Evolutionary conservation across 768 basidiomycete species (phyloP).

Genomic region (Xanthoconium stramineum): DNA sequence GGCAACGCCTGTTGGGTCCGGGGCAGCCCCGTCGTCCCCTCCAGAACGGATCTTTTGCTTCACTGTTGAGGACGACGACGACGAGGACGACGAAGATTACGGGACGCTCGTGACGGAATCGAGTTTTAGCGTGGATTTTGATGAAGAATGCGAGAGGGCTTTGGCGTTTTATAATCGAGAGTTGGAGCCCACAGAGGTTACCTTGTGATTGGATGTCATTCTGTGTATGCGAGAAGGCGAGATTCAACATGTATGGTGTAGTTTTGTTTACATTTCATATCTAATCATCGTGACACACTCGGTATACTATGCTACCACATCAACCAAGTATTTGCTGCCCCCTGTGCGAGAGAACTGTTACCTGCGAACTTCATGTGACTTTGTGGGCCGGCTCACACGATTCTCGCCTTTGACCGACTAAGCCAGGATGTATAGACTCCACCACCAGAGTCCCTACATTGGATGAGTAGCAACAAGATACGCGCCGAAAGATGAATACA

Average conservation of each 20-base stretch:
- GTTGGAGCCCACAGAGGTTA: not conserved
- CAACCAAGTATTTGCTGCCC: not conserved
- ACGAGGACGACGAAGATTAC: slow-evolving; percentile 31
- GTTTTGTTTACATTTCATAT: slow-evolving; percentile 20
- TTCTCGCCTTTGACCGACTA: too few species aligned
- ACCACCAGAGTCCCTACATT: too few species aligned
- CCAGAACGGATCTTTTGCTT: slow-evolving; percentile 19
- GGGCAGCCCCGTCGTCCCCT: not conserved
- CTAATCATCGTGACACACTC: slow-evolving; percentile 12
- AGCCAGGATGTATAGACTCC: too few species aligned
- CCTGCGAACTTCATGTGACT: too few species aligned
- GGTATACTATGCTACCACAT: slow-evolving; percentile 5
- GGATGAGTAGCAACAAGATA: too few species aligned
- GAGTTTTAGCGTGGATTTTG: slow-evolving; percentile 16
- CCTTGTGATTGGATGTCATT: not conserved
- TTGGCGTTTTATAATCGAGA: slow-evolving; percentile 24
- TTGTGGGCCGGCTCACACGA: too few species aligned
- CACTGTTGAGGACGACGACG: slow-evolving; percentile 20
- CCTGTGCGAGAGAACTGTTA: not conserved
- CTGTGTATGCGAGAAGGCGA: not conserved
- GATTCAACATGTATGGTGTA: slow-evolving; percentile 9
- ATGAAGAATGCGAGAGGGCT: slow-evolving; percentile 27
- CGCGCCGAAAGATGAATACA: too few species aligned
- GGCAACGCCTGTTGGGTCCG: not conserved
- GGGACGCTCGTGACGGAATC: slow-evolving; percentile 19